Evolutionary conservation across 768 basidiomycete species (phyloP).

Genomic region (Leccinum boreale): DNA sequence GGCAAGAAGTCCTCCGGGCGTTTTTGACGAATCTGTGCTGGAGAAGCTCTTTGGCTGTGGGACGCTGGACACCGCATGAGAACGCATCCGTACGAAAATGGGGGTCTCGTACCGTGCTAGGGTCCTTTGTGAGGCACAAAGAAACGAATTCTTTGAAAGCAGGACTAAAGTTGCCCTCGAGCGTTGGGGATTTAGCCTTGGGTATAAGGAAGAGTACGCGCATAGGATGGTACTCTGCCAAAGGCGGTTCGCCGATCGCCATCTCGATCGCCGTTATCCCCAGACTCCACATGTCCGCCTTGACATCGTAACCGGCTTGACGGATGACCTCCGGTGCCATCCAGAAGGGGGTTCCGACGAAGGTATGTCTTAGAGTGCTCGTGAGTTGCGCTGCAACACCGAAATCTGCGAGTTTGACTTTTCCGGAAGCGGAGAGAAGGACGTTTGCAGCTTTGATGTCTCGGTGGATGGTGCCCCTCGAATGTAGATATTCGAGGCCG

Average conservation of each 20-base stretch:
- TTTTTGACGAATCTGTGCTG: slow-evolving; percentile 90
- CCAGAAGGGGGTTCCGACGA: slow-evolving; percentile 97
- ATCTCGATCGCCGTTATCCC: slow-evolving; percentile 98
- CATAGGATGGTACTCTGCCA: slow-evolving; percentile 98
- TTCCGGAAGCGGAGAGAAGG: slow-evolving; percentile 83
- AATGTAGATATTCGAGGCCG: slow-evolving; percentile 95
- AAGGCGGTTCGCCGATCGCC: slow-evolving; percentile 95
- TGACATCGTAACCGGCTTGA: slow-evolving; percentile 92
- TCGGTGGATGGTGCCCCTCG: slow-evolving; percentile 93
- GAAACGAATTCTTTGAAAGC: slow-evolving; percentile 93
- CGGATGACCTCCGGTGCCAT: slow-evolving; percentile 99
- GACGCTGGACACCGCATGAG: slow-evolving; percentile 56
- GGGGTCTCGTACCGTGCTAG: slow-evolving; percentile 54
- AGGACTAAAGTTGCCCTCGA: slow-evolving; percentile 82
- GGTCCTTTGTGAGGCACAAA: slow-evolving; percentile 91
- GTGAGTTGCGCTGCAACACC: slow-evolving; percentile 98
- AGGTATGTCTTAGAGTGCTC: slow-evolving; percentile 90
- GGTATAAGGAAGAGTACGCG: slow-evolving; percentile 97
- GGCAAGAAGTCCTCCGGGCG: slow-evolving; percentile 77
- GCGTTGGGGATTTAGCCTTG: slow-evolving; percentile 87
- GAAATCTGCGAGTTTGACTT: slow-evolving; percentile 97
- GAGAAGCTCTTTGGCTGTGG: slow-evolving; percentile 86
- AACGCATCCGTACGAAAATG: not conserved
- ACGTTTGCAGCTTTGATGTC: slow-evolving; percentile 99
- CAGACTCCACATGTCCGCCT: slow-evolving; percentile 97